A percentile compares a stretch with the other conserved stretches of the same genome.
phyloP scores from a whole-genome alignment of 2,329 filamentous ascomycete species.

The Cadophora luteo-olivacea region DNA sequence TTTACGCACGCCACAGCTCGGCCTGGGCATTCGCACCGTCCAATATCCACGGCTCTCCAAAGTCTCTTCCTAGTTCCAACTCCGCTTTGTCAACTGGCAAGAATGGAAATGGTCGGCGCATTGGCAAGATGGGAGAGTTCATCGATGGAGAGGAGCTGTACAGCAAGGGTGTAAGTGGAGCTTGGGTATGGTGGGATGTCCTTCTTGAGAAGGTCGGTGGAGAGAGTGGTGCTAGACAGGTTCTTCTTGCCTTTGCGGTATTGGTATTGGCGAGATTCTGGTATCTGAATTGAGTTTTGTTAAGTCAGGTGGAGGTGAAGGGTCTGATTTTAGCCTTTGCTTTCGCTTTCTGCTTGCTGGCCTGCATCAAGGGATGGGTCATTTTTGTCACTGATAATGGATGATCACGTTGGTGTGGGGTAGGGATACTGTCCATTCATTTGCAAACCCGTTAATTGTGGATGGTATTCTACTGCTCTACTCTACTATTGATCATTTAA shows the following conservation, averaged over 20 bases:
- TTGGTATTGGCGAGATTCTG: neutral
- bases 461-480: neutral
- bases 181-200: constrained; percentile 9
- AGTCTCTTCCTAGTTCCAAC: constrained; percentile 29
- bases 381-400: neutral
- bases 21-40: constrained; percentile 70
- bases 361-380: neutral
- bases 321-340: neutral
- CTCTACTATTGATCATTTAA: neutral
- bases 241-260: neutral
- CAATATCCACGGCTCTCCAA: constrained; percentile 69
- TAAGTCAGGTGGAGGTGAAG: neutral
- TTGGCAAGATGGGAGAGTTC: constrained; percentile 1
- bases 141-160: constrained; percentile 16
- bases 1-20: constrained; percentile 66
- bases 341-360: neutral
- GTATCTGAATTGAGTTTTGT: neutral
- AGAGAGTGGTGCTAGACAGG: neutral
- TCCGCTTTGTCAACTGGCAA: neutral
- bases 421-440: neutral
- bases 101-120: neutral
- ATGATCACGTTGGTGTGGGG: neutral
- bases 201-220: constrained; percentile 1
- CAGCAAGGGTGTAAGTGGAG: constrained; percentile 10
- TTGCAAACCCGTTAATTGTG: neutral